Base-by-base conservation (phyloP, 2,329 filamentous ascomycete genomes). In the Pestalotiopsis sp. region DNA sequence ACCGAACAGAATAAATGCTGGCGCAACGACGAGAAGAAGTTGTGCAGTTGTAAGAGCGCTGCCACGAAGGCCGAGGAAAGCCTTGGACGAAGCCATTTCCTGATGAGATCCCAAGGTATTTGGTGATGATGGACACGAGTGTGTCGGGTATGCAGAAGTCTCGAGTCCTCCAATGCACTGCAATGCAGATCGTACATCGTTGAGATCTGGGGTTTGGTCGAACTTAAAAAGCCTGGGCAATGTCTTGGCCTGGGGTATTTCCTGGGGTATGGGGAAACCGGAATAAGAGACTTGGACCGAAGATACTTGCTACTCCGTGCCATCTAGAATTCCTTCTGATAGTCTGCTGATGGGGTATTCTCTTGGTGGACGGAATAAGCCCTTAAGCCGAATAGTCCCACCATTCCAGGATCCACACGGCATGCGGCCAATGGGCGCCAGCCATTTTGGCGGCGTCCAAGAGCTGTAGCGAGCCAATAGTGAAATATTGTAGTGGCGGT, bases 1-100 rank as follows among this genome's bases (percentile, higher is more conserved):
- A 5, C 81, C 81, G 71, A 82, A 82, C 49, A 82, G 75, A 70
- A 82, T 79, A 71, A 83, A 82, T 13, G 82, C 75, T 4, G 83
- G 83, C 5, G 77, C 79, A 20, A 84, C 82, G 52, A 84, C 79
- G 60, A 84, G 76, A n/a, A 78, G 78, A 66, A 82, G 77, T 71
- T 84, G 83, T 36, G 80, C 72, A 12, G 75, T 75, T 68, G 73
- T 75, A 61, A 83, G 73, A 64, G 76, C 70, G 49, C 77, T 73
- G 77, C 82, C 82, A 57, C 74, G 78, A 36, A 78, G 73, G 66
- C 81, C 81, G 45, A 83, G 75, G 68, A 58, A 38, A 41, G 23
- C 56, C 5, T 57, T 68, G 60, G 45, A 20, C 4, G 25, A 9
- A 52, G 4, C n/a, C 45, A 52, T 52, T 52, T 23, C 17, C 7